Evolutionary conservation across 1,284 basidiomycete genomes (phyloP), one percentile per base, ranked within the genome.

Genomic region (Marasmius oreades): DNA sequence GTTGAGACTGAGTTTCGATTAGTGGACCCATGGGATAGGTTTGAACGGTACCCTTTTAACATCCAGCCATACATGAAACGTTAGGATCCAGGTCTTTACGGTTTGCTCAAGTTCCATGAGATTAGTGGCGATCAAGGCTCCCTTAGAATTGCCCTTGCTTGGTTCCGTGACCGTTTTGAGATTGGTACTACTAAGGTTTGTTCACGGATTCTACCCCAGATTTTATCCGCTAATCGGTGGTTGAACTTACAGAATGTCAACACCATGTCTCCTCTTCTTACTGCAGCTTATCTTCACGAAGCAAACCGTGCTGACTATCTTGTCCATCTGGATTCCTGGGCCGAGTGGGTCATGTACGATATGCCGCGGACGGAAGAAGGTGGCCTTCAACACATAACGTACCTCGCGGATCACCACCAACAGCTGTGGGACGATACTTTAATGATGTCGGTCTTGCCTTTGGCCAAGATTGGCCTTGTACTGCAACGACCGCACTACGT

Each of bases 351-450:
- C 24, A 84, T 85, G 80, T 70, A 82, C 59, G 80, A 78, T 37
- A 75, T 85, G 67, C 81, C 81, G 1, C 70, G 76, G 24, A 84
- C 84, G 10, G 73, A 80, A 53, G 82, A 85, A 65, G 77, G 77
- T 6, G 83, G 84, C 3, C 73, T 85, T 44, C 83, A 85, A 64
- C 84, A 87, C 61, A 81, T 78, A 62, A 85, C 84, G 5, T 85
- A 85, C 67, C 67, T 77, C 24, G 68, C 70, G 20, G 71, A 76
- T 52, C 80, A 86, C 68, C 62, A 78, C 59, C 78, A 82, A 59
- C 80, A 87, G 60, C 66, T 86, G 3, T 86, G 84, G 83, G 84
- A 86, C 67, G 84, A 87, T 66, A 86, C 83, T 2, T 70, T 86
- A 57, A 84, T 84, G 81, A 86, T 86, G 84, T 75, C 75, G 39